Percentiles rank a stretch among this genome's conserved stretches.
These are phyloP conservation scores for Pichia cactophila DNA, from an alignment of 1,139 yeast genomes.

Conservation along the genomic window DNA sequence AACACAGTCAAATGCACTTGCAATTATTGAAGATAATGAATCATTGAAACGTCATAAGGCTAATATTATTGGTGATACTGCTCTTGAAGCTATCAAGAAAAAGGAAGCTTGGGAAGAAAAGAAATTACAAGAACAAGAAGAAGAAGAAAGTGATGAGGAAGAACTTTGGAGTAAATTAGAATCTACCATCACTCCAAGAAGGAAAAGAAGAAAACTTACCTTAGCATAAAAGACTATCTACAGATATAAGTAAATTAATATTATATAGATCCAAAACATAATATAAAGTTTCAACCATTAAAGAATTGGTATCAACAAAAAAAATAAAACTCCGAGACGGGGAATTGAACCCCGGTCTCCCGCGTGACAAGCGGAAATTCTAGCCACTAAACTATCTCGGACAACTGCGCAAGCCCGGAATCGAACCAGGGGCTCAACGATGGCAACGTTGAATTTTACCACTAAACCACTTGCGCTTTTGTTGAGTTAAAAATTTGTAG, in stretches of 20 bases:
- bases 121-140: constrained; percentile 29
- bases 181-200: constrained; percentile 17
- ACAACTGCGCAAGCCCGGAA: constrained; percentile 2
- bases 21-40: constrained; percentile 45
- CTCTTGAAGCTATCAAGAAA: constrained; percentile 12
- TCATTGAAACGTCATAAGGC: constrained; percentile 26
- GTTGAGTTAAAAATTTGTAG: not conserved
- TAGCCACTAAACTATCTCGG: constrained; percentile 15
- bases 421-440: constrained; percentile 15
- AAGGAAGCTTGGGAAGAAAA: constrained; percentile 36
- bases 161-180: constrained; percentile 27
- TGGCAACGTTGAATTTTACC: constrained; percentile 15
- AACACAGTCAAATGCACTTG: constrained; percentile 56
- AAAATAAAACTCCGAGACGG: constrained; percentile 9
- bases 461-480: constrained; percentile 14
- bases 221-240: not conserved
- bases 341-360: constrained; percentile 15
- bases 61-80: constrained; percentile 10
- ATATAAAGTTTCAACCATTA: too few relatives aligned
- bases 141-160: constrained; percentile 26
- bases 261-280: not conserved
- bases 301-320: too few relatives aligned
- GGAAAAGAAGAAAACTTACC: constrained; percentile 23
- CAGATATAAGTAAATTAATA: not conserved
- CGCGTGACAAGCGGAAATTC: constrained; percentile 15